Evolutionary conservation across 1,284 basidiomycete genomes (phyloP).

Genomic region (Neolentinus lepideus): DNA sequence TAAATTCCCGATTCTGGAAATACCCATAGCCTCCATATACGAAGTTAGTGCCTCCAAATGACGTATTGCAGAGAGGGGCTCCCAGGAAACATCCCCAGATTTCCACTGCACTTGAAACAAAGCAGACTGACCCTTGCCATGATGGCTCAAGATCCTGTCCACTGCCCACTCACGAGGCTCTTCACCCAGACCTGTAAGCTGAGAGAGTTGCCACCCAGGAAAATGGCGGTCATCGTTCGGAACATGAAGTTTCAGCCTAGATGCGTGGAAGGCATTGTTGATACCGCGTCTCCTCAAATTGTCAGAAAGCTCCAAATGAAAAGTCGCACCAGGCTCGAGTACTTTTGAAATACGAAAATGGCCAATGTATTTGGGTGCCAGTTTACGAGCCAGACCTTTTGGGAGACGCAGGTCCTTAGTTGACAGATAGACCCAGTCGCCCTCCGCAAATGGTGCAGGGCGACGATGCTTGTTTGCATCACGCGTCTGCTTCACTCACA

Average conservation of each 20-base stretch:
- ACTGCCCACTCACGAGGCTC: constrained; percentile 17
- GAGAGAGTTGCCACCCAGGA: constrained; percentile 14
- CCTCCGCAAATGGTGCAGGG: constrained; percentile 6
- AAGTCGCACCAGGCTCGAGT: neutral
- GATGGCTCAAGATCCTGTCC: constrained; percentile 18
- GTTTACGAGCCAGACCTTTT: constrained; percentile 15
- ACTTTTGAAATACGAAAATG: constrained; percentile 12
- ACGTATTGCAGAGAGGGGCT: constrained; percentile 14
- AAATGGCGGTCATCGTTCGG: constrained; percentile 11
- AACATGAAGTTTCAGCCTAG: constrained; percentile 7
- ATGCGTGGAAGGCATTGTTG: constrained; percentile 9
- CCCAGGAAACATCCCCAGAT: constrained; percentile 23
- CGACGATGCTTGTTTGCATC: constrained; percentile 13
- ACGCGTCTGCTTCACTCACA: constrained; percentile 8
- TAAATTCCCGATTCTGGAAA: neutral
- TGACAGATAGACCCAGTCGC: constrained; percentile 24
- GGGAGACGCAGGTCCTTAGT: constrained; percentile 21
- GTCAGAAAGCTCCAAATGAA: constrained; percentile 1
- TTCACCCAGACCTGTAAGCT: constrained; percentile 10
- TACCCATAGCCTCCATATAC: constrained; percentile 17
- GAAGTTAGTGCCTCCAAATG: constrained; percentile 14
- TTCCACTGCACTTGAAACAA: constrained; percentile 24
- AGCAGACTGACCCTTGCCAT: constrained; percentile 12
- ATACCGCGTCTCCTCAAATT: constrained; percentile 7
- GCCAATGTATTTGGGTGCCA: constrained; percentile 21